A percentile compares a stretch with the other conserved stretches of the same genome.
phyloP scores from a whole-genome alignment of 305 asterid species.

The Lippia alba region DNA sequence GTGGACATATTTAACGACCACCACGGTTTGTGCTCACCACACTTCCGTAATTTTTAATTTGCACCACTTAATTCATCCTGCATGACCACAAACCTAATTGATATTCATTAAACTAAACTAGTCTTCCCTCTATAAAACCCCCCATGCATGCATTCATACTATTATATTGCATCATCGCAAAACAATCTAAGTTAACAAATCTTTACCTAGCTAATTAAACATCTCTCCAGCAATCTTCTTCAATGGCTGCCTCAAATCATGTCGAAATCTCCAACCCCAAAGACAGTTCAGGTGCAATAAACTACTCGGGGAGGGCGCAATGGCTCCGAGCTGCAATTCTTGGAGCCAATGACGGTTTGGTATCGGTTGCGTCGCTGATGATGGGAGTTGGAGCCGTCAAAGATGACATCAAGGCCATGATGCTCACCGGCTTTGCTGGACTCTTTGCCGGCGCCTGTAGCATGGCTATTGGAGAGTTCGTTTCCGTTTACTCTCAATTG shows the following conservation, averaged over 20 bases:
- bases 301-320: slow-evolving; percentile 66
- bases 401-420: slow-evolving; percentile 56
- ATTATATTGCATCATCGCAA: not conserved
- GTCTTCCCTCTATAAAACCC: slow-evolving; percentile 36
- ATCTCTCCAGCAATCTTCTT: not conserved
- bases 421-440: slow-evolving; percentile 70
- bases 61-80: slow-evolving; percentile 16
- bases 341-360: slow-evolving; percentile 80
- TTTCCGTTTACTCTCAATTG: slow-evolving; percentile 51
- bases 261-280: slow-evolving; percentile 39
- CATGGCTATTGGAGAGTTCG: slow-evolving; percentile 50
- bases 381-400: slow-evolving; percentile 72
- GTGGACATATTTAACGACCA: slow-evolving; percentile 21
- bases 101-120: not conserved
- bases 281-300: slow-evolving; percentile 35
- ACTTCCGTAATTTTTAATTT: not conserved
- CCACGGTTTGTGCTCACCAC: slow-evolving; percentile 28
- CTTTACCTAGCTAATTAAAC: not conserved
- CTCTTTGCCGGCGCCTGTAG: slow-evolving; percentile 73
- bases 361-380: slow-evolving; percentile 67
- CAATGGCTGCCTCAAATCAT: slow-evolving; percentile 47
- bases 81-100: no score
- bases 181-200: not conserved
- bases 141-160: not conserved
- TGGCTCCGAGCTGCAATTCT: slow-evolving; percentile 84